Percentiles rank a stretch among this genome's conserved stretches.
Evolutionary conservation across 345 rosid genomes (phyloP).

Genomic region (Passiflora organensis): DNA sequence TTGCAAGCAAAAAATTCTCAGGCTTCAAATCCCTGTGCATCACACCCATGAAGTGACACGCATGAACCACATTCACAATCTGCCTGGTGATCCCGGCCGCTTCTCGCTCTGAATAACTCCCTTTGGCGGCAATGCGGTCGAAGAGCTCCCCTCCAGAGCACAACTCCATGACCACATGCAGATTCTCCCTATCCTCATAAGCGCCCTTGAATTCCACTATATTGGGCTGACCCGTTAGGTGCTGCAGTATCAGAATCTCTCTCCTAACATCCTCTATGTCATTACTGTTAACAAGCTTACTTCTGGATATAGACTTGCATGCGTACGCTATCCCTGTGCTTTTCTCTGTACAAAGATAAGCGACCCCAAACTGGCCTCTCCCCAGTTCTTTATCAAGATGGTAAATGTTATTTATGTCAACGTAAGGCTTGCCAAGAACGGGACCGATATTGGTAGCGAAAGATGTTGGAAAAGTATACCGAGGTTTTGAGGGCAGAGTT

Average conservation of each 20-base stretch:
- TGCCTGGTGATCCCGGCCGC: constrained; percentile 71
- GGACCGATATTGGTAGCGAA: constrained; percentile 20
- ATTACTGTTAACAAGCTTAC: constrained; percentile 63
- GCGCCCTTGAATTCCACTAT: constrained; percentile 52
- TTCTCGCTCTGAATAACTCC: constrained; percentile 70
- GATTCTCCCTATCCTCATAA: constrained; percentile 38
- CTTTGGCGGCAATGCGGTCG: constrained; percentile 61
- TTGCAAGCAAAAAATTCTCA: constrained; percentile 63
- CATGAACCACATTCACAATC: constrained; percentile 73
- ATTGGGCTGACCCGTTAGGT: constrained; percentile 53
- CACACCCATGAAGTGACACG: constrained; percentile 83
- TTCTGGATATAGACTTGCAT: constrained; percentile 76
- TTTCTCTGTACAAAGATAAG: constrained; percentile 58
- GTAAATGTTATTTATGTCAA: constrained; percentile 35
- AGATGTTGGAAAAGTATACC: neutral
- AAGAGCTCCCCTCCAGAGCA: constrained; percentile 77
- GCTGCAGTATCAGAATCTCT: constrained; percentile 92
- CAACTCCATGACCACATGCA: constrained; percentile 79
- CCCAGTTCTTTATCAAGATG: constrained; percentile 52
- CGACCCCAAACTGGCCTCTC: constrained; percentile 76
- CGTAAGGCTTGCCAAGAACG: constrained; percentile 12
- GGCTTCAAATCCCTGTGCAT: constrained; percentile 85
- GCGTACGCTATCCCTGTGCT: constrained; percentile 43
- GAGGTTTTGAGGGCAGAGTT: too few relatives aligned
- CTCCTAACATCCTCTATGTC: constrained; percentile 77